These are phyloP conservation scores for Recurvomyces mirabilis DNA, from an alignment of 495 filamentous ascomycete genomes.

Conservation along the genomic window DNA sequence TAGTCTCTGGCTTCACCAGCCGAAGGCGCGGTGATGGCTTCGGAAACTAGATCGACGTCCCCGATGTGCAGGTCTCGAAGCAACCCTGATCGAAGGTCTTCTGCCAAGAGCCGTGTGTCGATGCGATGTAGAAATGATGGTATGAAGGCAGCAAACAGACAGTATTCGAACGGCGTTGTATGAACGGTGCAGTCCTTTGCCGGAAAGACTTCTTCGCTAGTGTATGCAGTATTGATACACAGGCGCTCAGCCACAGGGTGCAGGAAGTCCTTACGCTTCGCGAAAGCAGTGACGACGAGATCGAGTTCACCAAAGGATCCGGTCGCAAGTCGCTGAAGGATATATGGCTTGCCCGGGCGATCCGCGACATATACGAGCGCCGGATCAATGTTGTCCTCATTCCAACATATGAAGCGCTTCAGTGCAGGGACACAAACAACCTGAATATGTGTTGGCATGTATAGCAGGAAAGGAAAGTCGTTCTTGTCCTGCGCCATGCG, in stretches of 20 bases:
- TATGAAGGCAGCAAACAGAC: slow-evolving; percentile 58
- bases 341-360: not conserved
- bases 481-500: not conserved
- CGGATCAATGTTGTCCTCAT: not conserved
- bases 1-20: slow-evolving; percentile 58
- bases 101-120: slow-evolving; percentile 52
- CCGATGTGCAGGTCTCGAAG: slow-evolving; percentile 43
- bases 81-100: slow-evolving; percentile 48
- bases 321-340: not conserved
- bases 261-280: slow-evolving; percentile 51
- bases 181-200: slow-evolving; percentile 37
- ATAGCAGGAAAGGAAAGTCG: not conserved
- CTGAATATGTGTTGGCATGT: not conserved
- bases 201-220: slow-evolving; percentile 16
- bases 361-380: not conserved
- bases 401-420: not conserved
- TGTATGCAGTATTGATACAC: slow-evolving; percentile 21
- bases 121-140: slow-evolving; percentile 65
- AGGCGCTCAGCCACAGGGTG: slow-evolving; percentile 28
- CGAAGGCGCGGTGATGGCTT: slow-evolving; percentile 58
- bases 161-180: slow-evolving; percentile 46
- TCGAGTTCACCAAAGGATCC: not conserved
- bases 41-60: slow-evolving; percentile 48
- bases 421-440: too few species aligned
- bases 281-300: slow-evolving; percentile 35